These are phyloP conservation scores for Lactifluus subvellereus DNA, from an alignment of 768 basidiomycete species.

Conservation along the genomic window DNA sequence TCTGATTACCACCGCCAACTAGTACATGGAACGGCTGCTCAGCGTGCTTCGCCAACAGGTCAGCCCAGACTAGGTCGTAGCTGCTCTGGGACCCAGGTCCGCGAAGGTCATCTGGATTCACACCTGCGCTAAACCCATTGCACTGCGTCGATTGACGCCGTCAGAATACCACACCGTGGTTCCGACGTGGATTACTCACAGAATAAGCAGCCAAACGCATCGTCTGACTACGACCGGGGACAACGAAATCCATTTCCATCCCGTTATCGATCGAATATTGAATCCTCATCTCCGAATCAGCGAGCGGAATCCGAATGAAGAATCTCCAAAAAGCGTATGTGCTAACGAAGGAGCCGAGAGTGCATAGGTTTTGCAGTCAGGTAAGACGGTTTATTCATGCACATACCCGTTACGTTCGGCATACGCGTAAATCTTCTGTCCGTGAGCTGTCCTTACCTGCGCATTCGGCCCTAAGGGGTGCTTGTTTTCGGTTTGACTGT, in stretches of 20 bases:
- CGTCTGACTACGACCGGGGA: constrained; percentile 76
- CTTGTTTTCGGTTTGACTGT: neutral
- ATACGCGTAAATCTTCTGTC: constrained; percentile 72
- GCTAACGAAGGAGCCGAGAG: constrained; percentile 36
- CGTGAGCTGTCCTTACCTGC: constrained; percentile 42
- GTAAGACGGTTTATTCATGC: neutral
- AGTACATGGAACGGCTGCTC: constrained; percentile 83
- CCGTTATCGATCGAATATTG: constrained; percentile 81
- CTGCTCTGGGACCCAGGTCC: constrained; percentile 75
- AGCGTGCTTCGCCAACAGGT: constrained; percentile 79
- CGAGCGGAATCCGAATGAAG: constrained; percentile 64
- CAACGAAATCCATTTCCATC: constrained; percentile 69
- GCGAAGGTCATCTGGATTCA: constrained; percentile 83
- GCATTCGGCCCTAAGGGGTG: constrained; percentile 27
- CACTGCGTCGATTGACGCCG: constrained; percentile 42
- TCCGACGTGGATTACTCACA: constrained; percentile 36
- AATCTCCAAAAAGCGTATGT: constrained; percentile 95
- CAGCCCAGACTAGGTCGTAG: constrained; percentile 90
- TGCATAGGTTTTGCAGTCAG: neutral
- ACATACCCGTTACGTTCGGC: constrained; percentile 46
- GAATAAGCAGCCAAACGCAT: constrained; percentile 90
- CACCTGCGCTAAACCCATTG: constrained; percentile 84
- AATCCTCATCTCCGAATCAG: constrained; percentile 60
- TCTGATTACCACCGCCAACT: constrained; percentile 92
- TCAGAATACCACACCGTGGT: neutral